Evolutionary conservation across 2,329 filamentous ascomycete genomes (phyloP), one percentile per base, ranked within the genome.

Genomic region (Sclerotinia borealis): DNA sequence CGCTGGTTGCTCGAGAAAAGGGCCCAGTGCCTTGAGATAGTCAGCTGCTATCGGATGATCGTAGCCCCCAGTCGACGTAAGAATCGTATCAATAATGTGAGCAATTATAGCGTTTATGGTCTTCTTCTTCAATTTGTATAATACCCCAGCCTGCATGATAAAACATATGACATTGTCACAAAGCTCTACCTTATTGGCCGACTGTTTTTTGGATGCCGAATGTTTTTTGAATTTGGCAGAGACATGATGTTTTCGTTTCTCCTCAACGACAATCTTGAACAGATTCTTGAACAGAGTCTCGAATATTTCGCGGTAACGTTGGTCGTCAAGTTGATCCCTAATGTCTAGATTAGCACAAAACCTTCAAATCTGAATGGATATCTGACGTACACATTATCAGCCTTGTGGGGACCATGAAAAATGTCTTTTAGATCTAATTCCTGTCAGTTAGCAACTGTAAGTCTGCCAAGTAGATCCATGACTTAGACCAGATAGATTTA

Each of bases 241-340:
- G 63, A 84, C 45, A 27, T 48, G 81, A 67, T 85, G 89, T 22
- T 76, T 74, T 11, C 85, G 79, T 72, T 91, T 92, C 69, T 96
- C 92, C 17, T 81, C 76, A 22, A 87, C 75, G 1, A 83, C 83
- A 72, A 82, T 88, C 61, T 83, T 82, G 72, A 97, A 96, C 3
- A 98, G 78, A 72, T 82, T 88, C 61, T 83, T 82, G 72, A 97
- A 96, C 3, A 98, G 78, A 1, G 85, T 83, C 71, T 97, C 92
- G 70, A 91, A 91, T 49, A 97, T 86, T 64, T 84, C 83, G 72
- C 95, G 89, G 69, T 90, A 96, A n/a, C 84, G 83, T 73, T 89
- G 90, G 73, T 96, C 91, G 51, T 83, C 83, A 39, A 96, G 79
- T 15, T 76, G 71, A 36, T 74, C 65, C 43, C 71, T 71, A 63